Evolutionary conservation across 148 eudicot genomes (phyloP), one percentile per base, ranked within the genome.

Genomic region (Dianthus caryophyllus): DNA sequence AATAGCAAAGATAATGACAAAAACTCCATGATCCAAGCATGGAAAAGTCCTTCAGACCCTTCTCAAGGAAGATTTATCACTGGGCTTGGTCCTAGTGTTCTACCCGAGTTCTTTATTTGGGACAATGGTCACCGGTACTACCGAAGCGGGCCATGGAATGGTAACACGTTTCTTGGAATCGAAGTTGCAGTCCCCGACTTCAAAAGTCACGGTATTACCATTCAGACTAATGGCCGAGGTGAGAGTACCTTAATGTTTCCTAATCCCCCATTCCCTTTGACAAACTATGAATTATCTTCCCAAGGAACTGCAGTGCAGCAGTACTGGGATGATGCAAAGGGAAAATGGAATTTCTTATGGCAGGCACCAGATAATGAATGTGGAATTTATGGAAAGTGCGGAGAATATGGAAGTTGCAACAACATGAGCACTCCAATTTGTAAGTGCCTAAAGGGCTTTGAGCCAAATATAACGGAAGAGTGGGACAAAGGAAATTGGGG

Each of bases 361-460:
- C 18, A 63, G 26, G 24, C 58, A 21, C 78, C 74, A 0, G 21
- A 38, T 0, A 21, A 15, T 24, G 58, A 53, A 30, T 83, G 90
- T 73, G 85, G 77, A 11, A 1, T 50, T 9, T 83, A 69, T 54
- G 73, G 69, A 2, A 75, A 21, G 56, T 83, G 90, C 66, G 90
- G 87, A 3, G 58, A 53, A 2, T 77, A 59, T 54, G 82, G 77
- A 21, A 50, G 25, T 22, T 85, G 87, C 50, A 73, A 54, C 39
- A 0, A 27, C 1, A n/a, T 16, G 38, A 51, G 24, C 21, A 44
- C 69, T 17, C 77, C 76, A 0, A 66, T 73, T 2, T 86, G 90
- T 53, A 26, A n/a, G 15, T 83, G 87, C 59, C 52, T 86, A 9
- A 26, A 44, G 53, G 90, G 86, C 17, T 85, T 60, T 55, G 60